Conservation (phyloP, 768 basidiomycete species). For the Glaciozyma antarctica region DNA sequence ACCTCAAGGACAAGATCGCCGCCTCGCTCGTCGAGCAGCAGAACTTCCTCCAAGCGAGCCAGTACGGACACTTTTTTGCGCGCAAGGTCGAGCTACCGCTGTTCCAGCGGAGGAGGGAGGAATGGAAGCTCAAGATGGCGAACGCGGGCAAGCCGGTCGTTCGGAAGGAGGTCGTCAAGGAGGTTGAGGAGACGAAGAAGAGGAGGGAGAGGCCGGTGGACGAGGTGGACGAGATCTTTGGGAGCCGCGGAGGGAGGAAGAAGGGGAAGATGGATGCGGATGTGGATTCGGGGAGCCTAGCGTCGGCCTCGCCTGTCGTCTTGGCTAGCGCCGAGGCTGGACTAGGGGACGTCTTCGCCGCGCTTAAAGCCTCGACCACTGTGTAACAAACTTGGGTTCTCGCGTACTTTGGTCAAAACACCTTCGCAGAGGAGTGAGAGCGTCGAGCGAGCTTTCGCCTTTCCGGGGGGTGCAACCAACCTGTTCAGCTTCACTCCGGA, state of each 20-base stretch:
- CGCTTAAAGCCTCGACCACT: constrained; percentile 19
- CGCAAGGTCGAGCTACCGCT: constrained; percentile 68
- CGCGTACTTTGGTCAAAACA: too few relatives aligned
- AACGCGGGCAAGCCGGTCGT: neutral
- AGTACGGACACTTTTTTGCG: constrained; percentile 79
- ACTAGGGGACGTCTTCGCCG: constrained; percentile 20
- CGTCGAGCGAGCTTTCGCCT: too few relatives aligned
- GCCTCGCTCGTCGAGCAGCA: constrained; percentile 65
- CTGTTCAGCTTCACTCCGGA: too few relatives aligned
- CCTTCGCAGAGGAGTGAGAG: too few relatives aligned
- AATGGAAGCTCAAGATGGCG: constrained; percentile 67
- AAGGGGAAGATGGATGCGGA: neutral
- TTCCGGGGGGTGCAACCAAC: too few relatives aligned
- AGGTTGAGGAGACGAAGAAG: constrained; percentile 13
- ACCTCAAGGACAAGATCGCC: constrained; percentile 91
- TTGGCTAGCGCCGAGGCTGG: neutral
- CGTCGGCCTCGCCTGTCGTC: neutral
- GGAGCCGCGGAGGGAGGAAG: neutral
- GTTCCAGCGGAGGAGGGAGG: constrained; percentile 64
- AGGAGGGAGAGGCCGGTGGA: constrained; percentile 26
- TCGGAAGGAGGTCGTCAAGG: too few relatives aligned
- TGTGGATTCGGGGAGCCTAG: too few relatives aligned
- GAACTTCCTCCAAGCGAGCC: constrained; percentile 60
- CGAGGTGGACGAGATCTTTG: constrained; percentile 29
- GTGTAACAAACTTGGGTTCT: neutral